These are phyloP conservation scores for Lachnellula hyalina DNA, from an alignment of 2,329 filamentous ascomycete species.

Conservation along the genomic window DNA sequence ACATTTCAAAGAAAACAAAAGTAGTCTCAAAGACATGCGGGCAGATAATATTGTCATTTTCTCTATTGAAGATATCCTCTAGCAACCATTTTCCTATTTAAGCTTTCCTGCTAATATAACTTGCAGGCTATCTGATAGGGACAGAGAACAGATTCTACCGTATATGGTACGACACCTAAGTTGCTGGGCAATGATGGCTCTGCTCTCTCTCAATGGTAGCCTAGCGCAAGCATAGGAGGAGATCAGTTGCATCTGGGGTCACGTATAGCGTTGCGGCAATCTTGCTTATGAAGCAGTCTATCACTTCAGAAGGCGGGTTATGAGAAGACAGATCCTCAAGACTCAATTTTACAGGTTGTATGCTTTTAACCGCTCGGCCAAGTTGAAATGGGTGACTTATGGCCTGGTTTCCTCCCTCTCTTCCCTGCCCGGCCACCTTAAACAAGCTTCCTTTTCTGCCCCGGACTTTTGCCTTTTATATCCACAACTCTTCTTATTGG, in stretches of 20 bases:
- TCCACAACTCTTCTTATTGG: neutral
- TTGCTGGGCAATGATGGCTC: conserved; percentile 83
- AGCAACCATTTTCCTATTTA: too few species aligned
- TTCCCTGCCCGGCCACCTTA: neutral
- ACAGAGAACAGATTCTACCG: conserved; percentile 72
- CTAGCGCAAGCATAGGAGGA: conserved; percentile 77
- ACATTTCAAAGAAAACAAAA: conserved; percentile 84
- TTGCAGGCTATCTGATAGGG: too few species aligned
- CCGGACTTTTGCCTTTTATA: neutral
- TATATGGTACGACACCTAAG: conserved; percentile 79
- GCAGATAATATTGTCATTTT: conserved; percentile 79
- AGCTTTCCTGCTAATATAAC: too few species aligned
- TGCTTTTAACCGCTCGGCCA: too few species aligned
- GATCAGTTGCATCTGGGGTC: conserved; percentile 90
- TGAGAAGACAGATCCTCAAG: too few species aligned
- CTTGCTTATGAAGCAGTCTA: conserved; percentile 68
- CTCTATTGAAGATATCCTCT: conserved; percentile 74
- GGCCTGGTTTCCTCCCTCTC: too few species aligned
- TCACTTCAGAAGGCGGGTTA: too few species aligned
- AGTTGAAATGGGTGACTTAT: too few species aligned
- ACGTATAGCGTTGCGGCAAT: conserved; percentile 95
- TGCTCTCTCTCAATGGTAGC: conserved; percentile 85
- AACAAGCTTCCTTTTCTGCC: neutral
- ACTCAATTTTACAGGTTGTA: too few species aligned
- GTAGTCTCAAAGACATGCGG: conserved; percentile 87